Base-by-base conservation (phyloP, 176 grass and related monocot species). In the Triticum dicoccoides region DNA sequence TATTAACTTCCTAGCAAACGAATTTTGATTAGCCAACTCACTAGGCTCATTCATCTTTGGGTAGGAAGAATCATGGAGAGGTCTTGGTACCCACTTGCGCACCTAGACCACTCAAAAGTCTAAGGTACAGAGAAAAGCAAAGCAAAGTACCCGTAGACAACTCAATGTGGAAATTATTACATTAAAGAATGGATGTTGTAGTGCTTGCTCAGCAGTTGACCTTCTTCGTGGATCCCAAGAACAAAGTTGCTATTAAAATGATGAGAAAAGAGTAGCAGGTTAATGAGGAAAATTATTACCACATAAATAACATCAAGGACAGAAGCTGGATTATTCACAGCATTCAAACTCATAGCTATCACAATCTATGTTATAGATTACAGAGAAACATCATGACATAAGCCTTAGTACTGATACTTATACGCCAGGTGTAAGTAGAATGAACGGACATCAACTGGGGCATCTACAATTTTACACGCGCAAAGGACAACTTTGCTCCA, bases 131-230 rank as follows among this genome's bases (percentile, higher is more conserved):
- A 20, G 41, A 76, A 77, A 89, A 86, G 58, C 15, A 79, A 54
- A 33, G 11, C 6, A 84, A 56, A 38, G 49, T n/a, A 80, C 61
- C 62, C 56, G 68, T 44, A 80, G 9, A 79, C 5, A 87, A 34
- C 6, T 54, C 23, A 78, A 76, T 64, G 59, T 38, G 39, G 20
- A 85, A 73, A 78, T 44, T 29, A 81, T 76, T 98, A 98, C 95
- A 83, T 95, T 91, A 89, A 98, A 98, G 89, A 95, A 98, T 27
- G 95, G 91, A 74, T 98, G 95, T 0, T 93, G 93, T 82, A 98
- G 82, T 78, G 87, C 79, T 89, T 98, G 93, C 83, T 98, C 95
- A 56, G 91, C 93, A 62, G 87, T 95, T 87, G 95, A 93, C 85
- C 95, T 93, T 75, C 86, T 93, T 82, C 17, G 85, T 11, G 91